Conservation (phyloP, 2,329 filamentous ascomycete genomes). For the Sporothrix euskadiensis region DNA sequence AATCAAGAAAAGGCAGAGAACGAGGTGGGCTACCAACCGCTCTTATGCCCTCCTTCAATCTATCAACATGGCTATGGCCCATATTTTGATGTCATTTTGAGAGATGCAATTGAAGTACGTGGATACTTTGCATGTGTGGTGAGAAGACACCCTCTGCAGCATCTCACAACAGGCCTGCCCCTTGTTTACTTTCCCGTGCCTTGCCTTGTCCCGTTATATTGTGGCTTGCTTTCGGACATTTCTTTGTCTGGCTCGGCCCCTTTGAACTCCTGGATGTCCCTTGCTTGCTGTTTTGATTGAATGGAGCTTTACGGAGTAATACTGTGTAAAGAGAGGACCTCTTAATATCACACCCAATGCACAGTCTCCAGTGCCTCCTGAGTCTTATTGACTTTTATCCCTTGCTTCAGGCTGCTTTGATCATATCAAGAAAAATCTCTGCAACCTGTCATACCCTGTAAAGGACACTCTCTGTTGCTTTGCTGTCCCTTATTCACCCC, state of each 20-base stretch:
- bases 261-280: neutral
- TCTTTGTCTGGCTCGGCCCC: conserved; percentile 1
- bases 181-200: neutral
- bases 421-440: neutral
- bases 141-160: neutral
- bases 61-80: neutral
- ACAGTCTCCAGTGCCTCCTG: neutral
- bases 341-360: neutral
- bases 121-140: no score
- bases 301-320: neutral
- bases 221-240: conserved; percentile 15
- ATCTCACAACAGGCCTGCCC: neutral
- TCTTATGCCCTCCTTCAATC: neutral
- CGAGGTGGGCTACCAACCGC: neutral
- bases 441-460: neutral
- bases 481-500: neutral
- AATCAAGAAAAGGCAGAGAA: conserved; percentile 15
- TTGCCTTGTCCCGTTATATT: neutral
- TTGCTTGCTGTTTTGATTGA: neutral
- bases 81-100: neutral
- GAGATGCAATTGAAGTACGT: neutral
- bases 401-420: neutral
- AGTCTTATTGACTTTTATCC: neutral
- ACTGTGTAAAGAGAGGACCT: neutral
- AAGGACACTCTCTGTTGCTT: neutral